Base-by-base conservation (phyloP, 345 rosid species). In the Arabis alpina region DNA sequence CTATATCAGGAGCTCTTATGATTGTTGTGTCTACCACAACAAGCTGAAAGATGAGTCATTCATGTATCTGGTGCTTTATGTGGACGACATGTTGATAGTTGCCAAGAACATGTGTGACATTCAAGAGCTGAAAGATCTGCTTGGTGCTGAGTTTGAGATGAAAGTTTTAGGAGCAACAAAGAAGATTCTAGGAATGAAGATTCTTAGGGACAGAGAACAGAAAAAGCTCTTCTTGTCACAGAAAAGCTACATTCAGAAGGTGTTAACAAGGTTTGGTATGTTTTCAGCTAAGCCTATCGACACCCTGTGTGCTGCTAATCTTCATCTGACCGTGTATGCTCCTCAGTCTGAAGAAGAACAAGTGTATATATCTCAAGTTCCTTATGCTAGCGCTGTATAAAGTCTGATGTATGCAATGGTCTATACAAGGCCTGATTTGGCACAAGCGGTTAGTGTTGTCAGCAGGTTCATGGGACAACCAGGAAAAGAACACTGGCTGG, bases 211-310 rank as follows among this genome's bases (percentile, higher is more conserved):
- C 6, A 54, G 14, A 40, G 27, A 10, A 3, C 7, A 25, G 6
- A 67, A 67, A 3, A 41, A 53, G 27, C 12, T 67, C 39, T 67
- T 67, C 27, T 6, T 67, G 5, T 53, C 63, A 24, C 27, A 49
- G 5, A 40, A 54, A 9, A 3, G 19, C 3, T 67, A 67, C 25
- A 52, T 40, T 55, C 10, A 25, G 14, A 68, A 68, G 27, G 52
- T 68, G 28, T 32, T 68, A 0, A 1, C 3, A 1, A 54, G 27
- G 14, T 67, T 68, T 27, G 28, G 30, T 6, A 52, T 55, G 42
- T 42, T 11, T 5, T 34, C 30, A 4, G 8, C 43, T 3, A 68
- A 68, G 6, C 53, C 11, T 27, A 25, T 54, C 8, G 2, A 54
- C n/a, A n/a, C n/a, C n/a, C n/a, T n/a, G n/a, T n/a, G n/a, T n/a